Conservation (phyloP, 495 filamentous ascomycete genomes). For the Xylaria nigripes region DNA sequence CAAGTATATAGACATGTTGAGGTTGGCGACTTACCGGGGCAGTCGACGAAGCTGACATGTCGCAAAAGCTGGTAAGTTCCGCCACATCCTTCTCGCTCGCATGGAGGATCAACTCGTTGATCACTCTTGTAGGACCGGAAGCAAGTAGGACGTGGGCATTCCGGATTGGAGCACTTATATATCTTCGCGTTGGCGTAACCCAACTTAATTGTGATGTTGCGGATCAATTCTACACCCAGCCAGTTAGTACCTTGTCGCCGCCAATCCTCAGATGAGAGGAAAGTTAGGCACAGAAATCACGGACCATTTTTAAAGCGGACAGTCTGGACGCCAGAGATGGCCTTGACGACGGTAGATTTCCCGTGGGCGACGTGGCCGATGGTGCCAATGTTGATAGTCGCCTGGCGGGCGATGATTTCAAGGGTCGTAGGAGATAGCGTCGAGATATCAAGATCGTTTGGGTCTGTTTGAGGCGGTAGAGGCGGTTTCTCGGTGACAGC, state of each 20-base stretch:
- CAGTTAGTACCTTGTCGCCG: neutral
- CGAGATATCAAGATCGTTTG: slow-evolving; percentile 70
- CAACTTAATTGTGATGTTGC: slow-evolving; percentile 99
- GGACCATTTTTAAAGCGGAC: slow-evolving; percentile 92
- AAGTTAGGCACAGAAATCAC: neutral
- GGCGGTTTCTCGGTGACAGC: slow-evolving; percentile 38
- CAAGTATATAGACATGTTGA: neutral
- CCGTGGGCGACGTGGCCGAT: slow-evolving; percentile 99
- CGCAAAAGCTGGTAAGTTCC: slow-evolving; percentile 77
- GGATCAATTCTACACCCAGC: slow-evolving; percentile 55
- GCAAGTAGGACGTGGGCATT: slow-evolving; percentile 88
- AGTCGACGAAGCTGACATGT: slow-evolving; percentile 95
- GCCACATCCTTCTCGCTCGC: slow-evolving; percentile 82
- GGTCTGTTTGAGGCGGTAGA: slow-evolving; percentile 85
- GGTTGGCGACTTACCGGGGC: slow-evolving; percentile 49
- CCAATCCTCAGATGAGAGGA: neutral
- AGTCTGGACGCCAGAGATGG: slow-evolving; percentile 96
- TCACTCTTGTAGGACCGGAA: slow-evolving; percentile 97
- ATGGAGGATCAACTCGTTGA: slow-evolving; percentile 92
- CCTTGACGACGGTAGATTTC: slow-evolving; percentile 97
- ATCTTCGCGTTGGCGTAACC: slow-evolving; percentile 99
- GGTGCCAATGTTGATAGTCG: slow-evolving; percentile 97
- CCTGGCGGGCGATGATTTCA: slow-evolving; percentile 94
- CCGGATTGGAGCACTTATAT: slow-evolving; percentile 92
- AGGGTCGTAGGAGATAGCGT: slow-evolving; percentile 77